Percentiles rank a stretch among this genome's conserved stretches.
These are phyloP conservation scores for Tolypocladium album DNA, from an alignment of 2,329 filamentous ascomycete genomes.

Conservation along the genomic window DNA sequence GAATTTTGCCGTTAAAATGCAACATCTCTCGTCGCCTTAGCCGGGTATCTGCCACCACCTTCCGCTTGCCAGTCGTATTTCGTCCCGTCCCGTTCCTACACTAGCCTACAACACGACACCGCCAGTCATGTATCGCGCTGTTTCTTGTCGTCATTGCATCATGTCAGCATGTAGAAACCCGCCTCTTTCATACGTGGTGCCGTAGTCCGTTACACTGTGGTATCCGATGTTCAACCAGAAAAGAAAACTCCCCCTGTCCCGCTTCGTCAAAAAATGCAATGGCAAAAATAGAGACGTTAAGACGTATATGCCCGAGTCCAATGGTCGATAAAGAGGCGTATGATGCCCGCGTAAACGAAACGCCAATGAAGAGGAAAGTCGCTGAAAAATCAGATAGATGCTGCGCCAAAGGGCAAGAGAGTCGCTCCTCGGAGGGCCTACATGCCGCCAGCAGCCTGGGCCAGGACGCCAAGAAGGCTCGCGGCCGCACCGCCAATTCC, in stretches of 20 bases:
- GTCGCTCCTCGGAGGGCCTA: background rate
- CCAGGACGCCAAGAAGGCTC: conserved; percentile 45
- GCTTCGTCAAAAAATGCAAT: background rate
- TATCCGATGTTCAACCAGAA: background rate
- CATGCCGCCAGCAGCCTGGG: conserved; percentile 38
- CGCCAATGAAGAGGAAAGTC: background rate
- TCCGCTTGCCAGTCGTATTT: background rate
- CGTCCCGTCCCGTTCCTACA: background rate
- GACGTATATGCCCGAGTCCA: background rate
- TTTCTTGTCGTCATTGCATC: background rate
- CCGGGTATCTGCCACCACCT: background rate
- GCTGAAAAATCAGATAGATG: background rate
- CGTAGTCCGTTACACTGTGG: background rate
- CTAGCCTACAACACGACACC: background rate
- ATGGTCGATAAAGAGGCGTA: background rate
- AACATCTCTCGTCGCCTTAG: background rate
- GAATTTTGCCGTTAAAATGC: too few relatives aligned
- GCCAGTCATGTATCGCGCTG: background rate
- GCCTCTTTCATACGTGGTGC: background rate
- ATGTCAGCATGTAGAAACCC: background rate
- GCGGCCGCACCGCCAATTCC: conserved; percentile 51
- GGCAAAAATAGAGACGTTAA: background rate
- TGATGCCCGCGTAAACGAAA: background rate
- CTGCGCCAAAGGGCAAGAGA: background rate
- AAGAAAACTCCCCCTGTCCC: background rate